Percentiles rank a stretch among this genome's conserved stretches.
These are phyloP conservation scores for Pyricularia grisea DNA, from an alignment of 2,329 filamentous ascomycete species.

Conservation along the genomic window DNA sequence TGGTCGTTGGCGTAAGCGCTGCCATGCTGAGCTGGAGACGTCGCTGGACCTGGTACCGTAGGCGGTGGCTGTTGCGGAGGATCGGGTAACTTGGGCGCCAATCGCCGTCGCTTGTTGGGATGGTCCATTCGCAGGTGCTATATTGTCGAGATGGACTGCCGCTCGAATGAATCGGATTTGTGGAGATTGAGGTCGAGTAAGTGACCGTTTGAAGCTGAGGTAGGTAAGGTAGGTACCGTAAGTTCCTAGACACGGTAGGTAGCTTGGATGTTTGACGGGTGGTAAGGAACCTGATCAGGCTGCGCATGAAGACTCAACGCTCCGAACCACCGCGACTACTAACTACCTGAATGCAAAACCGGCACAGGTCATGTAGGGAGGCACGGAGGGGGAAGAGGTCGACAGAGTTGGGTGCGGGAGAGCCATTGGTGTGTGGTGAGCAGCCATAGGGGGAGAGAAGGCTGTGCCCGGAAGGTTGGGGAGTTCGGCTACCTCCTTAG, in stretches of 20 bases:
- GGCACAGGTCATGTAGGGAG: background rate
- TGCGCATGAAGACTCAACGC: background rate
- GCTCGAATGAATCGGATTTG: background rate
- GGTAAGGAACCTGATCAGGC: background rate
- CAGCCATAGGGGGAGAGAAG: background rate
- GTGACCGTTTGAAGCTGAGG: background rate
- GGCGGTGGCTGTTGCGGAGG: slow-evolving; percentile 9
- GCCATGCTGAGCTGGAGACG: slow-evolving; percentile 1
- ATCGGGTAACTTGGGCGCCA: slow-evolving; percentile 18
- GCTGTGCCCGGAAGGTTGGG: background rate
- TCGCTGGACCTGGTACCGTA: slow-evolving; percentile 3
- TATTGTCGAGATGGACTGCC: background rate
- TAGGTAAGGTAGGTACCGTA: background rate
- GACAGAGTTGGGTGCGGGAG: background rate
- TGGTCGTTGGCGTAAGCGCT: background rate
- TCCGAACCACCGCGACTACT: background rate
- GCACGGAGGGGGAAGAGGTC: background rate
- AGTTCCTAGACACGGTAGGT: background rate
- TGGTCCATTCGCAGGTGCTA: slow-evolving; percentile 13
- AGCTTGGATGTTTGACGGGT: background rate
- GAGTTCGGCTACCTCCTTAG: background rate
- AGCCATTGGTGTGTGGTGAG: background rate
- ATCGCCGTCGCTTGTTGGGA: slow-evolving; percentile 18
- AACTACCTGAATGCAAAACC: background rate
- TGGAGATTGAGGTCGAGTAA: background rate